Evolutionary conservation across 768 basidiomycete species (phyloP).

Genomic region (Serendipita sp.): DNA sequence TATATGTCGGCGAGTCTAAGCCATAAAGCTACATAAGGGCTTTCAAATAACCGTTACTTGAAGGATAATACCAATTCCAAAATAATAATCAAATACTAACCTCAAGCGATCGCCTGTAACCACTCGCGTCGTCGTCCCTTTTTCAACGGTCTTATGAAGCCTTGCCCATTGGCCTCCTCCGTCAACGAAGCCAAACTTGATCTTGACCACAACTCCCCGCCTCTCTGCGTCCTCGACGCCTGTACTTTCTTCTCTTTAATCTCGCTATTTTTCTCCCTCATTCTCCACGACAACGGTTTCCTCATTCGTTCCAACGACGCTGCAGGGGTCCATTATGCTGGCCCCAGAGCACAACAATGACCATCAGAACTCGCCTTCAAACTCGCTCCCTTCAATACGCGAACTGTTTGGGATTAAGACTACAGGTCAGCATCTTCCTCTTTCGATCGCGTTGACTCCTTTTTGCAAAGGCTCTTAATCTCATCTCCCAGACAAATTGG

Average conservation of each 20-base stretch:
- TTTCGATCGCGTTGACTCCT: not conserved
- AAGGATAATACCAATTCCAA: too few relatives aligned
- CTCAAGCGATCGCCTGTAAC: too few relatives aligned
- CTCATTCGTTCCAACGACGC: not conserved
- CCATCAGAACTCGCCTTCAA: not conserved
- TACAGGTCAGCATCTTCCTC: not conserved
- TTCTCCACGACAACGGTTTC: not conserved
- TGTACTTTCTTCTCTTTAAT: not conserved
- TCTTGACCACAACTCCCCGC: not conserved
- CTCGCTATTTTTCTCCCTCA: not conserved
- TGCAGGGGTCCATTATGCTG: not conserved
- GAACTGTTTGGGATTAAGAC: slow-evolving; percentile 1
- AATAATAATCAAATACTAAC: too few relatives aligned
- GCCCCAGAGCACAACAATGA: not conserved
- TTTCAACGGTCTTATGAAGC: too few relatives aligned
- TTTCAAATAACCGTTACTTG: too few relatives aligned
- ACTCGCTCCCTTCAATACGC: not conserved
- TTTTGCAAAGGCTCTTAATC: not conserved
- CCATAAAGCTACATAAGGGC: too few relatives aligned
- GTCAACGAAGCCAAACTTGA: not conserved
- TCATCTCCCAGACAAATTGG: not conserved
- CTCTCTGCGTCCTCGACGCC: not conserved
- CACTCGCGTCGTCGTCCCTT: too few relatives aligned
- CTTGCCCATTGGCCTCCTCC: too few relatives aligned
- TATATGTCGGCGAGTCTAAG: too few relatives aligned